Percentiles rank a stretch among this genome's conserved stretches.
Evolutionary conservation across 176 grass and related monocot genomes (phyloP).

Genomic region (Neostapfia colusana): DNA sequence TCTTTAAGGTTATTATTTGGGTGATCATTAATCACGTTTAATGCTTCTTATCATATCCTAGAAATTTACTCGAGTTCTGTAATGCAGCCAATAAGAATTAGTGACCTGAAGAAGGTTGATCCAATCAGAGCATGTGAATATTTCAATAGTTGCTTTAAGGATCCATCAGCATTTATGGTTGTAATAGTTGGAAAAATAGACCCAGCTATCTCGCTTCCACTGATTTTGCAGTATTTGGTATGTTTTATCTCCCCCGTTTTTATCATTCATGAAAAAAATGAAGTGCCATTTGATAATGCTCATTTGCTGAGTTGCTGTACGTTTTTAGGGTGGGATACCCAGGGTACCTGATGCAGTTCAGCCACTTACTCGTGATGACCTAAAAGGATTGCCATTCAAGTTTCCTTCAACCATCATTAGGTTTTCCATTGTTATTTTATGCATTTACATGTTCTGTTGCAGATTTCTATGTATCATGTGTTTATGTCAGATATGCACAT

Average conservation of each 20-base stretch:
- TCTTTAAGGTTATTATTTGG: conserved; percentile 72
- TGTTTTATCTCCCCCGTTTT: not conserved
- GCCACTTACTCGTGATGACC: conserved; percentile 85
- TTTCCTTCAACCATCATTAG: conserved; percentile 91
- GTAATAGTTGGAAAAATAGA: conserved; percentile 93
- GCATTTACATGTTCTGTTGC: conserved; percentile 15
- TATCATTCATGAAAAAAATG: conserved; percentile 3
- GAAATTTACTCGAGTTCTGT: conserved; percentile 36
- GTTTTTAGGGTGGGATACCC: conserved; percentile 90
- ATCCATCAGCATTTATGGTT: conserved; percentile 88
- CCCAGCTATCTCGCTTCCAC: conserved; percentile 68
- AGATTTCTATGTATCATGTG: conserved; percentile 24
- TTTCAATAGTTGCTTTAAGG: conserved; percentile 91
- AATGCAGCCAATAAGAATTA: conserved; percentile 92
- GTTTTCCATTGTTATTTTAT: conserved; percentile 48
- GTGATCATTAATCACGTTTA: conserved; percentile 21
- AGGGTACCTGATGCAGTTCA: conserved; percentile 60
- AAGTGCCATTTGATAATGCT: conserved; percentile 28
- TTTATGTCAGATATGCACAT: conserved; percentile 30
- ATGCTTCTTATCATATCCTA: conserved; percentile 28
- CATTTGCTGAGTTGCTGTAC: conserved; percentile 19
- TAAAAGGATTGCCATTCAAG: conserved; percentile 95
- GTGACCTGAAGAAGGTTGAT: conserved; percentile 93
- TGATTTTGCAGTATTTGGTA: conserved; percentile 95
- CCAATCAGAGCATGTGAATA: conserved; percentile 89